These are phyloP conservation scores for Melanomma pulvis-pyrius DNA, from an alignment of 495 filamentous ascomycete species.

Conservation along the genomic window DNA sequence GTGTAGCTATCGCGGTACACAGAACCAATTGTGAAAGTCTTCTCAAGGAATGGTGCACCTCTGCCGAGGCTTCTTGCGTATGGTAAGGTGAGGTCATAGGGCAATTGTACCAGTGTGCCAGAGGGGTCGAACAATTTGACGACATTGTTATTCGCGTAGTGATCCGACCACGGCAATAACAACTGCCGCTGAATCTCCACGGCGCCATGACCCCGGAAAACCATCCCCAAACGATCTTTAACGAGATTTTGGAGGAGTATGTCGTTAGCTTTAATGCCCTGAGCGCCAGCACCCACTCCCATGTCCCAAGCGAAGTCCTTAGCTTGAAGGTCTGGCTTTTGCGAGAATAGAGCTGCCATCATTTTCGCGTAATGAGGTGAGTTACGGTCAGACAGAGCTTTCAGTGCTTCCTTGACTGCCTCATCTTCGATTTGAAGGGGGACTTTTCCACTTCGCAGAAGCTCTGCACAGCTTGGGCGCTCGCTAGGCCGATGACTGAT, in stretches of 20 bases:
- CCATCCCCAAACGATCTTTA: conserved; percentile 71
- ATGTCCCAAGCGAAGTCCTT: conserved; percentile 90
- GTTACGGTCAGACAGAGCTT: conserved; percentile 74
- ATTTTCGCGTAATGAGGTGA: conserved; percentile 92
- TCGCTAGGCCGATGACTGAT: conserved; percentile 78
- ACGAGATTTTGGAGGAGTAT: conserved; percentile 73
- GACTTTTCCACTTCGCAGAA: conserved; percentile 83
- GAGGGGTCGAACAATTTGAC: conserved; percentile 79
- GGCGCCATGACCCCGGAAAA: conserved; percentile 92
- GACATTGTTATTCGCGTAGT: conserved; percentile 69
- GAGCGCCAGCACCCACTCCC: conserved; percentile 49
- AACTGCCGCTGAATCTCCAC: conserved; percentile 74
- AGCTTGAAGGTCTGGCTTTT: conserved; percentile 66
- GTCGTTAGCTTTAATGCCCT: conserved; percentile 60
- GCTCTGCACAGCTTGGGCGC: conserved; percentile 81
- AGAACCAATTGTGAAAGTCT: conserved; percentile 84
- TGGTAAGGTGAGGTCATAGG: conserved; percentile 88
- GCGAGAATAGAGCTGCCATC: conserved; percentile 78
- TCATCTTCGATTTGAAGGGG: conserved; percentile 92
- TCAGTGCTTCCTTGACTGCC: conserved; percentile 77
- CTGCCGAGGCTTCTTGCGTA: conserved; percentile 84
- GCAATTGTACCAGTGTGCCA: conserved; percentile 84
- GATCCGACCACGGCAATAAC: conserved; percentile 77
- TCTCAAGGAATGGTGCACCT: conserved; percentile 65
- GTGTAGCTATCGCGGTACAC: conserved; percentile 81